Evolutionary conservation across 345 rosid species (phyloP).

Genomic region (Fremontodendron californicum): DNA sequence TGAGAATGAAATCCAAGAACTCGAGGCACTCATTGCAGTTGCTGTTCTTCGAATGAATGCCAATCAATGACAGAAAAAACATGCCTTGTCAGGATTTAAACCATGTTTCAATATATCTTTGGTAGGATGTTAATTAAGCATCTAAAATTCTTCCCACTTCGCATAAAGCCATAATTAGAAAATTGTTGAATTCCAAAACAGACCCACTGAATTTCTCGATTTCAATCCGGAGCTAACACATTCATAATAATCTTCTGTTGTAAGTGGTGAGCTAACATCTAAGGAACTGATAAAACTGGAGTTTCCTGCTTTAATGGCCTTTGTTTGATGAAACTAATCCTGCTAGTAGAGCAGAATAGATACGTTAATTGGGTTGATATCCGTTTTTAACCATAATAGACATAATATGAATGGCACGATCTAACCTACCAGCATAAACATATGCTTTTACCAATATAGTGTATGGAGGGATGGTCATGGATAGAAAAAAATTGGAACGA

Average conservation of each 20-base stretch:
- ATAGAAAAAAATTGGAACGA: no score
- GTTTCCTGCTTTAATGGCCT: conserved; percentile 6
- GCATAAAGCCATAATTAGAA: conserved; percentile 32
- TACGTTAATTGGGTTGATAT: conserved; percentile 30
- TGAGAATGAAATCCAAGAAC: conserved; percentile 28
- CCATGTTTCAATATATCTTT: conserved; percentile 22
- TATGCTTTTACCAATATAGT: conserved; percentile 41
- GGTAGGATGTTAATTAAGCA: conserved; percentile 24
- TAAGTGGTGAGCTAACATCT: background rate
- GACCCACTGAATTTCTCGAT: conserved; percentile 34
- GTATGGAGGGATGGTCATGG: no score
- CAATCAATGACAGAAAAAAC: conserved; percentile 32
- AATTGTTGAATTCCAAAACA: conserved; percentile 23
- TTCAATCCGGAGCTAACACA: conserved; percentile 21
- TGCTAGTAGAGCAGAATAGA: conserved; percentile 33
- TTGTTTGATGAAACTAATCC: conserved; percentile 30
- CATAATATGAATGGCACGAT: conserved; percentile 33
- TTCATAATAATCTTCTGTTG: conserved; percentile 5
- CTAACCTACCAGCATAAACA: conserved; percentile 30
- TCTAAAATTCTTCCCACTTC: conserved; percentile 34
- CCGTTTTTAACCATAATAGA: conserved; percentile 36
- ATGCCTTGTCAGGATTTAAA: conserved; percentile 32
- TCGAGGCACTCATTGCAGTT: conserved; percentile 26
- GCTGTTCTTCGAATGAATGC: conserved; percentile 30
- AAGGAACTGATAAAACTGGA: background rate